These are phyloP conservation scores for Aquilaria malaccensis DNA, from an alignment of 345 rosid species.

Conservation along the genomic window DNA sequence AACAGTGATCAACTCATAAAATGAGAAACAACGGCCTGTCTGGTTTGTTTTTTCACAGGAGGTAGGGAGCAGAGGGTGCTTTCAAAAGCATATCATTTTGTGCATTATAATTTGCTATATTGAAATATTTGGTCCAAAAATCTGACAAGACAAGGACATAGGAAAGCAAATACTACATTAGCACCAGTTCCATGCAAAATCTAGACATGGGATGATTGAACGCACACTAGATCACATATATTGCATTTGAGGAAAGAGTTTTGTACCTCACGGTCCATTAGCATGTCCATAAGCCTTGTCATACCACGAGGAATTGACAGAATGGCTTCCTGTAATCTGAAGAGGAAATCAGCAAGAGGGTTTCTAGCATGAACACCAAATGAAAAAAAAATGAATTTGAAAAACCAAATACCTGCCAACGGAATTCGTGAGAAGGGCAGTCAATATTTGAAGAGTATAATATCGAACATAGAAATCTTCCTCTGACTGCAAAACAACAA, in stretches of 20 bases:
- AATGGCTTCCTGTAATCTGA: conserved; percentile 99
- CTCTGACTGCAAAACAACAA: conserved; percentile 57
- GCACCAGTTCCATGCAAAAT: background rate
- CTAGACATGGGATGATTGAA: background rate
- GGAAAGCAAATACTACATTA: background rate
- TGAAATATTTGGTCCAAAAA: background rate
- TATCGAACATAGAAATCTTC: conserved; percentile 96
- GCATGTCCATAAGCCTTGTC: conserved; percentile 98
- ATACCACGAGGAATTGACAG: conserved; percentile 94
- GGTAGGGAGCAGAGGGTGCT: no score
- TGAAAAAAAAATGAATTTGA: conserved; percentile 5
- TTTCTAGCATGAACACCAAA: conserved; percentile 20
- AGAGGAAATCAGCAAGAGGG: conserved; percentile 34
- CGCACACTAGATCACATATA: background rate
- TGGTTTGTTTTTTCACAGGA: no score
- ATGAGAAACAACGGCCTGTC: background rate
- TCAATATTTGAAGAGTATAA: conserved; percentile 89
- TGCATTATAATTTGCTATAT: no score
- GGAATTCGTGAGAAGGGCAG: conserved; percentile 90
- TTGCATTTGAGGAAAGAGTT: conserved; percentile 10
- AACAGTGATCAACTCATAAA: conserved; percentile 14
- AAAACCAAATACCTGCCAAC: conserved; percentile 60
- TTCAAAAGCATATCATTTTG: no score
- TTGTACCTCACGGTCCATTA: conserved; percentile 96
- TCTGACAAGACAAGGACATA: background rate